Base-by-base conservation (phyloP, 192 early-diverging fungal species). In the Rhizophagus prolifer region DNA sequence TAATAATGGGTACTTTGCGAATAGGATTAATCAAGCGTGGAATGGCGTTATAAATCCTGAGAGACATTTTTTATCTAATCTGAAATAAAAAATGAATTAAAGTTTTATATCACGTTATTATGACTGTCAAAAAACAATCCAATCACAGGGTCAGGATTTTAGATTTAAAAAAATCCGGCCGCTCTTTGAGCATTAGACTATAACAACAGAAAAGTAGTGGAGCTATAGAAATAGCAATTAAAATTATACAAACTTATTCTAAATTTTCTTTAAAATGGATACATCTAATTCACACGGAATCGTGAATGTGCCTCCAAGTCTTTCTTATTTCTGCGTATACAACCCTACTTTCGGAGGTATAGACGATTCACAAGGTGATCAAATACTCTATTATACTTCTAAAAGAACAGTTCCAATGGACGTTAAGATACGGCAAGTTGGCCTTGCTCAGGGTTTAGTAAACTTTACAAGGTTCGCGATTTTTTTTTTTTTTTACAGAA, bases 261-360 rank as follows among this genome's bases (percentile, higher is more conserved):
- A 31, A 31, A 34, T 34, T 59, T 59, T n/a, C 23, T 59, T 23
- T 23, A 30, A 62, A 12, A 62, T 62, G 26, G n/a, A 62, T 62
- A 26, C 9, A 62, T 2, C n/a, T 9, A 62, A 62, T 23, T 28
- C n/a, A 28, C 19, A 34, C 3, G 19, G 64, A 66, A 6, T 21
- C 36, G 30, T 66, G 5, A 66, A 9, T 13, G 74, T 63, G 1
- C 82, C 86, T 50, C 82, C 88, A 7, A 82, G 80, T 5, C 79
- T 94, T 9, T 84, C 89, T 19, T 90, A 91, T 78, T 94, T 94
- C 80, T 89, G 91, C 59, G 84, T 94, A 16, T 94, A 91, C 76
- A 92, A 92, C 73, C 91, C 93, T 12, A 85, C 84, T 47, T 82
- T 93, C 60, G 89, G 92, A 0, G 82, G 83, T 0, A 82, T 82